These are phyloP conservation scores for Pythium dissotocum DNA, from an alignment of 352 stramenopile species.

Conservation along the genomic window DNA sequence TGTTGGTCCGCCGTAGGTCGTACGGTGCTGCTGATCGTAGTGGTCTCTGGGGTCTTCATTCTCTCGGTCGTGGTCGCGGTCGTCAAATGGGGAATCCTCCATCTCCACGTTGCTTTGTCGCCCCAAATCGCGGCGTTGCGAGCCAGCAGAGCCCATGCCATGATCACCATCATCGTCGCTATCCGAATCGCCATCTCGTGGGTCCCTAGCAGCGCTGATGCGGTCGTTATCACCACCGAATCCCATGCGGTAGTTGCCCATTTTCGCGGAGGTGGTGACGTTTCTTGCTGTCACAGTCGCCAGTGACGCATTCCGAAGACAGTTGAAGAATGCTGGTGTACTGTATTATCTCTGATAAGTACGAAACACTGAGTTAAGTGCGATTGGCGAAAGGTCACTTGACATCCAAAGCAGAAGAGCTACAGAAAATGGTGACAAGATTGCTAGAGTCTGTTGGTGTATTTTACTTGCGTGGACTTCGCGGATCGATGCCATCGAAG, in stretches of 20 bases:
- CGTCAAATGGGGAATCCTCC: conserved; percentile 19
- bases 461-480: conserved; percentile 30
- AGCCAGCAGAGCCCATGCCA: background rate
- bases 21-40: background rate
- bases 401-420: too few relatives aligned
- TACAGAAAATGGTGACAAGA: too few relatives aligned
- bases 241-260: conserved; percentile 64
- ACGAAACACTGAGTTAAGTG: background rate
- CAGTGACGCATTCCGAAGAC: background rate
- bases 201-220: conserved; percentile 3
- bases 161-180: conserved; percentile 13
- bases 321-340: conserved; percentile 19
- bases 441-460: background rate
- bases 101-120: conserved; percentile 15
- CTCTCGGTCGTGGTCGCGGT: conserved; percentile 25
- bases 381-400: conserved; percentile 3
- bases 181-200: conserved; percentile 25
- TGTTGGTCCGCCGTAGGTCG: background rate
- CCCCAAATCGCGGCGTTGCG: background rate
- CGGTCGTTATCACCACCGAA: conserved; percentile 29
- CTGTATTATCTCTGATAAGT: background rate
- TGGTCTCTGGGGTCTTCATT: conserved; percentile 1
- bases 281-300: conserved; percentile 12
- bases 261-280: conserved; percentile 13
- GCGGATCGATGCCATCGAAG: conserved; percentile 62